Conservation (phyloP, 2,329 filamentous ascomycete genomes). For the Botrytis cinerea region DNA sequence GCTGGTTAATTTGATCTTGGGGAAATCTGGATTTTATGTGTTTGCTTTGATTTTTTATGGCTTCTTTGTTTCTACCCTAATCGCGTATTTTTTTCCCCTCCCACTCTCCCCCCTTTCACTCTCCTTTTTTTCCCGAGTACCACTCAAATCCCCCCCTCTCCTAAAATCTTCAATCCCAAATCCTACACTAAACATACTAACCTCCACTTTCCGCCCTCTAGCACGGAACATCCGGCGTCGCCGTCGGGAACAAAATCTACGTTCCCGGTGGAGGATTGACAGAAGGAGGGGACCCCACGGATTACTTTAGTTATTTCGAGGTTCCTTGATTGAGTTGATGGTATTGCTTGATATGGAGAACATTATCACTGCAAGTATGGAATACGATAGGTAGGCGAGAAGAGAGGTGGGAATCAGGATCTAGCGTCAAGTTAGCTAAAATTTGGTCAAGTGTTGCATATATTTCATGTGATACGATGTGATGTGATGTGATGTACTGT, state of each 20-base stretch:
- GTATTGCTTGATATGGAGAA: not conserved
- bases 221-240: conserved; percentile 43
- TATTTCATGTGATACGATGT: not conserved
- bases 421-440: not conserved
- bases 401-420: not conserved
- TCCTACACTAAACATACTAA: not conserved
- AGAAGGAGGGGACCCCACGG: not conserved
- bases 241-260: conserved; percentile 38
- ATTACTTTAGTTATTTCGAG: conserved; percentile 22
- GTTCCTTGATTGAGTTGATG: not conserved
- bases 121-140: too few relatives aligned
- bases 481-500: too few relatives aligned
- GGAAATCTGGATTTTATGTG: fast-evolving
- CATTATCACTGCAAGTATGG: not conserved
- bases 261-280: conserved; percentile 44
- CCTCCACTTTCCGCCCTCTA: not conserved
- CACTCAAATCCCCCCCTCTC: too few relatives aligned
- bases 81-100: too few relatives aligned
- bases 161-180: too few relatives aligned
- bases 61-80: not conserved
- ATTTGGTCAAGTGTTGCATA: not conserved
- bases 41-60: too few relatives aligned
- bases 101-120: too few relatives aligned
- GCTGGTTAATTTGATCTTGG: not conserved
- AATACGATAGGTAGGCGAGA: not conserved